phyloP scores from a whole-genome alignment of 2,329 filamentous ascomycete species.

The Graphilbum ipis-grandicollis region DNA sequence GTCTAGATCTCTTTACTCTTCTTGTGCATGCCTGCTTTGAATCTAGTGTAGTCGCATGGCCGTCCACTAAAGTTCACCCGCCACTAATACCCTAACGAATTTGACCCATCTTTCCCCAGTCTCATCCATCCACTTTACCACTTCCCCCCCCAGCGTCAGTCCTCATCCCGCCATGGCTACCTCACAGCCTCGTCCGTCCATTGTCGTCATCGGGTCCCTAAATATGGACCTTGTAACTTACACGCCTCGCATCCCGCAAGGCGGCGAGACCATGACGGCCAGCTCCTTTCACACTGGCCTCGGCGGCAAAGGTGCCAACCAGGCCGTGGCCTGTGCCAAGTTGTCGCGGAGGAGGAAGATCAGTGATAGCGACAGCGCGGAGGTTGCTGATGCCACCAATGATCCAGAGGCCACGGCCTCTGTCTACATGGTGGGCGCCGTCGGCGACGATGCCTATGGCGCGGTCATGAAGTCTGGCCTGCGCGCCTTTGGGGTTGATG shows the following conservation, averaged over 20 bases:
- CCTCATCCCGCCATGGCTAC: too few relatives aligned
- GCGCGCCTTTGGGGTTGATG: constrained; percentile 41
- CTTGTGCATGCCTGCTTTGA: too few relatives aligned
- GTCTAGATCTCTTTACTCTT: too few relatives aligned
- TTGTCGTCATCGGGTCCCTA: constrained; percentile 78
- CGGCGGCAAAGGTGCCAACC: constrained; percentile 90
- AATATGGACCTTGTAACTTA: constrained; percentile 87
- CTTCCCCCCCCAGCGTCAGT: too few relatives aligned
- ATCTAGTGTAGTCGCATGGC: too few relatives aligned
- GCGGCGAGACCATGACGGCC: constrained; percentile 76
- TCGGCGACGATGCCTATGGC: constrained; percentile 52
- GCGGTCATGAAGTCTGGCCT: constrained; percentile 38
- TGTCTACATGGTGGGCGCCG: constrained; percentile 57
- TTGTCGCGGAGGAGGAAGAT: constrained; percentile 48
- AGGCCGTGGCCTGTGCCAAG: constrained; percentile 74
- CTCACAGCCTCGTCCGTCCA: constrained; percentile 22
- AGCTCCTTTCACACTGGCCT: constrained; percentile 61
- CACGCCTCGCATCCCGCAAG: constrained; percentile 63
- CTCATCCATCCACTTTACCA: too few relatives aligned
- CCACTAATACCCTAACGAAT: too few relatives aligned
- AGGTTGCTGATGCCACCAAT: constrained; percentile 2
- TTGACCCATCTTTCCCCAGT: too few relatives aligned
- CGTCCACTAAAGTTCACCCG: too few relatives aligned
- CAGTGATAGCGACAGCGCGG: constrained; percentile 8
- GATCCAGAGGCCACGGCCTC: constrained; percentile 11